Base-by-base conservation (phyloP, 352 stramenopile genomes). In the Halophytophthora polymorphica region DNA sequence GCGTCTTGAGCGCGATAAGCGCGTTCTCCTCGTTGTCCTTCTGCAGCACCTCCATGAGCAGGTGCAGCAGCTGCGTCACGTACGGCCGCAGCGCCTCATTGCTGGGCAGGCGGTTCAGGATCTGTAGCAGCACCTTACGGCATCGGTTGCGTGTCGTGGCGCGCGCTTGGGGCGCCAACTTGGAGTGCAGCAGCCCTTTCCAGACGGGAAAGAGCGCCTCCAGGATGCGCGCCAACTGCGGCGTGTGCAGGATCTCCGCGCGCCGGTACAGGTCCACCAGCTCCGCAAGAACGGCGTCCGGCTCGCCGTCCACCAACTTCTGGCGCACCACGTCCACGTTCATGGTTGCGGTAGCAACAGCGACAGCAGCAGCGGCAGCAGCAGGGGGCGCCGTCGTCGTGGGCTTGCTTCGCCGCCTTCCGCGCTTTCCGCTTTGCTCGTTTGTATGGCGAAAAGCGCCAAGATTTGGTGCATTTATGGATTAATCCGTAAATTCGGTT, bases 1-100 rank as follows among this genome's bases (percentile, higher is more conserved):
- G 90, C 54, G 97, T 98, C 54, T 95, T 88, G 38, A 98, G 70
- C 50, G 88, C 92, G 48, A 98, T 73, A 15, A 98, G 73, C 21
- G 90, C 91, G 72, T 99, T 99, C 36, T 98, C 95, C 69, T 99
- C 96, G 62, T 98, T 98, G 66, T 99, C 97, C 31, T 86, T 73
- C 36, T 90, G 82, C 40, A 99, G 66, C 31, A 98, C 92, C 50
- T 96, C 81, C 63, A 98, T 96, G 18, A 95, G 77, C 45, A 98
- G 56, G 22, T 90, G 83, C 38, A 99, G 71, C 44, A 99, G 73
- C 58, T 96, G 77, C 35, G 81, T 62, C 33, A 97, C 92, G 71
- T 98, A 98, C 36, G 93, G 90, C n/a, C 93, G 78, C 57, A 99
- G 75, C 23, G 88, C 72, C 19, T 98, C 94, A 47, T 98, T 98